Conservation (phyloP, 2,329 filamentous ascomycete species). For the Colletotrichum sp. region DNA sequence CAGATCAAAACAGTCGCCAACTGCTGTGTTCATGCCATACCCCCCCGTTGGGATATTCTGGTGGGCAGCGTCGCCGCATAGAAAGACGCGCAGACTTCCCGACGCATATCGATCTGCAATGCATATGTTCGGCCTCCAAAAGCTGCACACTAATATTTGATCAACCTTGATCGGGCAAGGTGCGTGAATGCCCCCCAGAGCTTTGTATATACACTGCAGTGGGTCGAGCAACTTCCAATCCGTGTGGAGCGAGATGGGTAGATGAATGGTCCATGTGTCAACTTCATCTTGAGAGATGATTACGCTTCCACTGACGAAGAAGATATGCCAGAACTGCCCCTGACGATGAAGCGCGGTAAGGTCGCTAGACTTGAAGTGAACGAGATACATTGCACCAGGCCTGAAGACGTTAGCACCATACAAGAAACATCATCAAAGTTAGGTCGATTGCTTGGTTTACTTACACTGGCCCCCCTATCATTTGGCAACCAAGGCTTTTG, state of each 20-base stretch:
- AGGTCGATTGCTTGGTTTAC: neutral
- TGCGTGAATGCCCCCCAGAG: neutral
- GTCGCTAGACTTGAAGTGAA: neutral
- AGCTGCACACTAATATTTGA: constrained; percentile 25
- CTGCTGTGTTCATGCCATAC: constrained; percentile 39
- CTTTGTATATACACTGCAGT: neutral
- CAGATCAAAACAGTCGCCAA: constrained; percentile 35
- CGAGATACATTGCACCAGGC: neutral
- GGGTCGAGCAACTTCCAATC: neutral
- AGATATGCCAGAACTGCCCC: neutral
- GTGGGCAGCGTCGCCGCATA: constrained; percentile 39
- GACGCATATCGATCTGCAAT: constrained; percentile 27
- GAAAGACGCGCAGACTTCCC: constrained; percentile 37
- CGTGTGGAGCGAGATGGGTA: neutral
- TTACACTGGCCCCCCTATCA: neutral
- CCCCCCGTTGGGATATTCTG: constrained; percentile 36
- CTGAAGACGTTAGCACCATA: neutral
- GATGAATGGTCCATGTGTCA: neutral
- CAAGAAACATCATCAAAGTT: neutral
- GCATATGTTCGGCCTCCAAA: constrained; percentile 25
- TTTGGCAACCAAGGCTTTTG: neutral
- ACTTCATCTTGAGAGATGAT: neutral
- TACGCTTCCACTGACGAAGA: neutral
- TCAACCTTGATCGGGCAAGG: constrained; percentile 24
- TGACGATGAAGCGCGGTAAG: neutral